Conservation (phyloP, 176 grass and related monocot genomes). For the Triticum dicoccoides region DNA sequence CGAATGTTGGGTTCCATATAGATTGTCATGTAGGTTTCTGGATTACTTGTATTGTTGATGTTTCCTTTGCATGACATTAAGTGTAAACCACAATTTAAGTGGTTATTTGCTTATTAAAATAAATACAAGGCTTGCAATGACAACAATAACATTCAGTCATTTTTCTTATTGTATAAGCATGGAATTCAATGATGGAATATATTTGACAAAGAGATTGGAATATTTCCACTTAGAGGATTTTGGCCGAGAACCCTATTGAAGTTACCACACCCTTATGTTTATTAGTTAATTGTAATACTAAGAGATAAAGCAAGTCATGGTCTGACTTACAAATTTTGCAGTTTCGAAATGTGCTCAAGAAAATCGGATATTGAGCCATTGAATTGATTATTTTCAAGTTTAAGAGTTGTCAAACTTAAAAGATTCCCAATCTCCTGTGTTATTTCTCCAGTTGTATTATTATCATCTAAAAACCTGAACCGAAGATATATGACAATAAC, state of each 20-base stretch:
- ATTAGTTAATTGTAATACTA: background rate
- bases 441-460: conserved; percentile 73
- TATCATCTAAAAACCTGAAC: conserved; percentile 57
- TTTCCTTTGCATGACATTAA: background rate
- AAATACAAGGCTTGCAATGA: background rate
- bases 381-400: conserved; percentile 58
- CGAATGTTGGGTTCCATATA: background rate
- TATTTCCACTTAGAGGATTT: conserved; percentile 54
- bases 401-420: conserved; percentile 56
- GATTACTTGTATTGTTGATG: background rate
- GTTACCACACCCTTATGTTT: conserved; percentile 23
- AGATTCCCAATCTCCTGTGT: conserved; percentile 65
- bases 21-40: background rate
- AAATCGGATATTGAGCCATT: conserved; percentile 65
- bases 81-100: background rate
- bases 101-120: background rate
- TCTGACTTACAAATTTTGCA: conserved; percentile 41
- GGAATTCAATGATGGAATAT: conserved; percentile 34
- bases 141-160: background rate
- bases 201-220: conserved; percentile 52
- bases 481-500: background rate
- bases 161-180: background rate
- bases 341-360: conserved; percentile 50
- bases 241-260: conserved; percentile 57
- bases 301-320: background rate